Base-by-base conservation (phyloP, 148 eudicot genomes). In the Simmondsia chinensis region DNA sequence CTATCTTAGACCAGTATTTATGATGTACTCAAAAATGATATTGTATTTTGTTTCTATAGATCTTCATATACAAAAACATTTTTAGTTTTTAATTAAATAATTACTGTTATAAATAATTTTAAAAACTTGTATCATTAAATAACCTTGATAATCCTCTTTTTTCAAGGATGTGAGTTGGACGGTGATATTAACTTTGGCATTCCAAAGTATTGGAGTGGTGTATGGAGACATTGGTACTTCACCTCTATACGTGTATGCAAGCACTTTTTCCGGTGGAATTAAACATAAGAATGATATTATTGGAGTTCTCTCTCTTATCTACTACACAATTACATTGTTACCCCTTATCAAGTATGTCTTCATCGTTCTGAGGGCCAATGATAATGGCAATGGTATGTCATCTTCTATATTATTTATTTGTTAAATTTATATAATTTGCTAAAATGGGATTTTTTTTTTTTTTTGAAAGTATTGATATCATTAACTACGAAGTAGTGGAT, bases 161-260 rank as follows among this genome's bases (percentile, higher is more conserved):
- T 20, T 8, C 10, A 33, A 33, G 61, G 56, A 57, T 25, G 43
- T 4, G 31, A 57, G 56, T 13, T 52, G 67, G 76, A 41, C 25
- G 27, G 36, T 52, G 31, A 48, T 65, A 18, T 18, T 71, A 9
- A 15, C 55, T 0, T 46, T 71, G 16, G 72, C 76, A 16, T 71
- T 71, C 14, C 76, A 71, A 45, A 65, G 76, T 32, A 50, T 71
- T 0, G 76, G 76, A 3, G 58, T 71, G 4, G 35, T 71, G 0
- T 71, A 56, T 12, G 76, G 76, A 23, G 76, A 71, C 20, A 32
- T 71, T 2, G 76, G 76, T 2, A 71, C 76, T 0, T 71, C 76
- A 5, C 76, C 76, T 9, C 33, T 71, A 0, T 71, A 71, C 25
- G 76, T 65, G n/a, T 65, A 24, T 39, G 42, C 60, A 5, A 71